Evolutionary conservation across 108 stramenopile genomes (phyloP).

Genomic region (Discostella stelligeroides): DNA sequence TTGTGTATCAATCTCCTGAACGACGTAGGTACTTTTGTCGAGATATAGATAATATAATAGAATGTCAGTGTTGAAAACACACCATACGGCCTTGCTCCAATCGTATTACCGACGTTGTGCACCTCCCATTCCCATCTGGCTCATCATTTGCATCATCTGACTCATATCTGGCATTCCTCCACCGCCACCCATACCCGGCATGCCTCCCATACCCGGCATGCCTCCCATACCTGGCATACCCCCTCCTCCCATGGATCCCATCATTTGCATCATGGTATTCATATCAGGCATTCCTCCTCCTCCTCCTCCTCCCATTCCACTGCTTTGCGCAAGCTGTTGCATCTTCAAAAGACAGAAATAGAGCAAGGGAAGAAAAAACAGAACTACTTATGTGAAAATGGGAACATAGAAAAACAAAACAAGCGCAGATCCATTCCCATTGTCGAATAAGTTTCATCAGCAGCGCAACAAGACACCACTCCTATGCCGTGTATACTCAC

Average conservation of each 20-base stretch:
- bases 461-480: too few species aligned
- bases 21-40: too few species aligned
- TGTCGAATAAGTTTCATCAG: too few species aligned
- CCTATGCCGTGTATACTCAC: too few species aligned
- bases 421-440: too few species aligned
- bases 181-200: slow-evolving; percentile 50
- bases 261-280: slow-evolving; percentile 53
- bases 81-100: slow-evolving; percentile 78
- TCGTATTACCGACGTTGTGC: slow-evolving; percentile 56
- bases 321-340: slow-evolving; percentile 63
- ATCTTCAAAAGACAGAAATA: slow-evolving; percentile 45
- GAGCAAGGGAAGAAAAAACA: too few species aligned
- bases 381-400: not conserved
- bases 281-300: slow-evolving; percentile 69
- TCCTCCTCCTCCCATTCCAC: slow-evolving; percentile 48
- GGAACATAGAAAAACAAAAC: slow-evolving; percentile 34
- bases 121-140: slow-evolving; percentile 56
- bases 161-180: slow-evolving; percentile 54
- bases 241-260: slow-evolving; percentile 58
- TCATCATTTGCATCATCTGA: slow-evolving; percentile 55
- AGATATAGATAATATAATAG: slow-evolving; percentile 9
- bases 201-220: slow-evolving; percentile 17
- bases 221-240: slow-evolving; percentile 47
- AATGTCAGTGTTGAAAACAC: not conserved
- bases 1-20: not conserved